Evolutionary conservation across 2,329 filamentous ascomycete species (phyloP).

Genomic region (Alternaria conjuncta): DNA sequence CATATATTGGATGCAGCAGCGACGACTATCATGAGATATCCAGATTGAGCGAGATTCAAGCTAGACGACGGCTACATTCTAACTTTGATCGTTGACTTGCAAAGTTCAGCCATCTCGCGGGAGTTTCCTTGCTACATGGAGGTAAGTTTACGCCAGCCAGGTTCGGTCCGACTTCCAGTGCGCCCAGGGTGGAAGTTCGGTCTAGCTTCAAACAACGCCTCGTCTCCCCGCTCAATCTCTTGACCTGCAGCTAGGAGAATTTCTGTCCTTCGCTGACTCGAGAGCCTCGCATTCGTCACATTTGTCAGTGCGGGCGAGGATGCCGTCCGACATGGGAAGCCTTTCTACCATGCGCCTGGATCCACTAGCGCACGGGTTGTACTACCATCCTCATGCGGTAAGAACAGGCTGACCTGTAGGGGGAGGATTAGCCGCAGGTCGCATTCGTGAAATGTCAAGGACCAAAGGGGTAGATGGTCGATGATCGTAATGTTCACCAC

Average conservation of each 20-base stretch:
- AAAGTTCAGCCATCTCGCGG: not conserved
- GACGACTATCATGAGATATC: not conserved
- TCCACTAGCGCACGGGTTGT: not conserved
- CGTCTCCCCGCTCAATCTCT: not conserved
- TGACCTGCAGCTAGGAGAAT: not conserved
- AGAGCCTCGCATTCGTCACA: not conserved
- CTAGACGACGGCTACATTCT: not conserved
- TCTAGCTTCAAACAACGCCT: constrained; percentile 1
- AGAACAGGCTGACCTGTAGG: not conserved
- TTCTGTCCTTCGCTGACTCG: not conserved
- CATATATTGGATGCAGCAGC: not conserved
- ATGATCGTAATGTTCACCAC: constrained; percentile 10
- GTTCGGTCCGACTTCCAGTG: not conserved
- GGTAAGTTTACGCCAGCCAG: not conserved
- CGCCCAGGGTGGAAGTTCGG: not conserved
- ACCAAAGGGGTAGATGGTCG: not conserved
- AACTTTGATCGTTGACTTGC: not conserved
- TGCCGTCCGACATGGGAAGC: not conserved
- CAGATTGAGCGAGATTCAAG: not conserved
- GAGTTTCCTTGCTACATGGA: not conserved
- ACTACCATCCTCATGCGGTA: not conserved
- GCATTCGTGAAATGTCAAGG: not conserved
- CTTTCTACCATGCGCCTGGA: not conserved
- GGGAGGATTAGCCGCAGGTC: not conserved
- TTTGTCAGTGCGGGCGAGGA: not conserved